phyloP scores from a whole-genome alignment of 805 yeast species.

The Pichia nanzhaoensis region DNA sequence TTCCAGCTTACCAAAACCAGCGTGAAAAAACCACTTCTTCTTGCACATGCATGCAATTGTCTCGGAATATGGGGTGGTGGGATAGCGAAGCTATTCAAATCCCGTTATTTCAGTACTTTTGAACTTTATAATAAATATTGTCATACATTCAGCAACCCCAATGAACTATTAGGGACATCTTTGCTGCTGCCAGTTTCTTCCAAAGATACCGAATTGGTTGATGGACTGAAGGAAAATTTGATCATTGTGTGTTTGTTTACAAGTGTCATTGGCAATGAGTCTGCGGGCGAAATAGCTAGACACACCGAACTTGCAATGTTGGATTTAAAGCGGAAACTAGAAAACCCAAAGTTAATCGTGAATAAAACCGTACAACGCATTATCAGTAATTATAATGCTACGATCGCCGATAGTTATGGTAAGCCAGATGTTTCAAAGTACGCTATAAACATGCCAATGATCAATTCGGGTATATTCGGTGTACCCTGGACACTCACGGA shows the following conservation, averaged over 20 bases:
- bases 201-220: conserved; percentile 29
- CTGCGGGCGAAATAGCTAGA: conserved; percentile 39
- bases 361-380: conserved; percentile 4
- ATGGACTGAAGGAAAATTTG: conserved; percentile 20
- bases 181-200: conserved; percentile 34
- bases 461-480: conserved; percentile 72
- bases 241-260: conserved; percentile 69
- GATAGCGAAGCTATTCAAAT: conserved; percentile 53
- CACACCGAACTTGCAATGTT: conserved; percentile 45
- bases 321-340: conserved; percentile 38
- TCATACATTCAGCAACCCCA: conserved; percentile 17
- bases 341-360: conserved; percentile 11
- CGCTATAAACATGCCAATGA: conserved; percentile 58
- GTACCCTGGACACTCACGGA: conserved; percentile 78
- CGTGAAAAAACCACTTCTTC: conserved; percentile 32
- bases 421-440: not conserved
- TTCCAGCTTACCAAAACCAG: conserved; percentile 31
- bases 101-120: conserved; percentile 52
- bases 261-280: conserved; percentile 47
- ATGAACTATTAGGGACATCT: conserved; percentile 48
- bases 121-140: conserved; percentile 41
- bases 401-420: not conserved
- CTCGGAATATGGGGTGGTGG: conserved; percentile 85
- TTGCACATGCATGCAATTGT: conserved; percentile 79
- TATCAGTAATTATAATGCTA: not conserved